Base-by-base conservation (phyloP, 2,329 filamentous ascomycete species). In the Cryphonectria nitschkei region DNA sequence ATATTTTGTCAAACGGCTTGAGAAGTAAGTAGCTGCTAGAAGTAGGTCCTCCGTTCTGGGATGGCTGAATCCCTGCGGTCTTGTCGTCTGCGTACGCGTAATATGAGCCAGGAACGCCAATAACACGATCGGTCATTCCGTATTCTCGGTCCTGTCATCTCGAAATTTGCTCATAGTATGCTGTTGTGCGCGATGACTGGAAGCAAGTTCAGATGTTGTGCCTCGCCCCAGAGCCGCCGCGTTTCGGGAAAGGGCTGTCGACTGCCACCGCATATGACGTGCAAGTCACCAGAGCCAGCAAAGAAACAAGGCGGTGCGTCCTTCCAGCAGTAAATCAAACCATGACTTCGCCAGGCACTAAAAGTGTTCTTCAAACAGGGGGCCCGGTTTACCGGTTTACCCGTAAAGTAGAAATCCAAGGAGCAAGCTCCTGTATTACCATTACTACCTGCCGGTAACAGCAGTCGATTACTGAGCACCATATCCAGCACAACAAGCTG, bases 201-300 rank as follows among this genome's bases (percentile, higher is more conserved):
- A 32, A 61, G 56, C 56, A 61, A 61, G 34, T 16, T 37, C 26
- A 16, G 26, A 14, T 29, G 52, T 56, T 16, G 26, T 56, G 14
- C 52, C 52, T 26, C 32, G 13, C 26, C 26, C 50, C 26, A 9
- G 16, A 29, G 52, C 26, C 26, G 26, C 11, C 19, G 22, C 16
- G 19, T 46, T 16, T 56, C 11, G 8, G 26, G 14, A 19, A 19
- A 34, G 19, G 37, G 63, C 50, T 43, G 54, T 67, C 65, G 52
- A 37, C 32, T 29, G 34, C 39, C 65, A 58, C 19, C n/a, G 46
- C 46, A 50, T 50, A n/a, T 22, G 46, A n/a, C 46, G 46, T 67
- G n/a, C 65, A 67, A 22, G 65, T 54, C 34, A 67, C 34, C 65
- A 43, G 34, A 58, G 65, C 64, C 8, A 56, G 13, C 46, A 46